Evolutionary conservation across 23 red algal genomes (phyloP).

Genomic region (Gracilaria gracilis): DNA sequence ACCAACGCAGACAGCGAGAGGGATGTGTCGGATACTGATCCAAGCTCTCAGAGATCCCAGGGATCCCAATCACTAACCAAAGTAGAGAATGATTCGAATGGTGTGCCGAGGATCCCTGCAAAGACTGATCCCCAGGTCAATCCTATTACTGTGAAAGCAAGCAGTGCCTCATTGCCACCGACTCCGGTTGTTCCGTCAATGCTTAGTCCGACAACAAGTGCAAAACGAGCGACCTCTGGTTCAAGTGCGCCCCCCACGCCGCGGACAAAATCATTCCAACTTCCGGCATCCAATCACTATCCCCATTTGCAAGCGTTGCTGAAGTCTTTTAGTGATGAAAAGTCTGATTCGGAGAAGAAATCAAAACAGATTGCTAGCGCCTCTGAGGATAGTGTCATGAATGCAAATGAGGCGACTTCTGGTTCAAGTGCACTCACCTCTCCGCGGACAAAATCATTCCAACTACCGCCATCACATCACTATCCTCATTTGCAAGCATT

Average conservation of each 20-base stretch:
- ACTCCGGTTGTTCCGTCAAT: background rate
- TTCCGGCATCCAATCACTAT: background rate
- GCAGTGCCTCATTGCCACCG: background rate
- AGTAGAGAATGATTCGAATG: background rate
- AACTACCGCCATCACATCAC: background rate
- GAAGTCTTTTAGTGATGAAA: background rate
- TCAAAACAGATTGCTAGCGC: background rate
- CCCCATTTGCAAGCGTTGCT: slow-evolving; percentile 8
- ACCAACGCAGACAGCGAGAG: background rate
- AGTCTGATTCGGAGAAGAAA: too few species aligned
- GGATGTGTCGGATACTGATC: background rate
- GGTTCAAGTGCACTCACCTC: background rate
- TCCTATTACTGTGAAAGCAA: background rate
- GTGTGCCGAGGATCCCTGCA: background rate
- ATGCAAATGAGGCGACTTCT: background rate
- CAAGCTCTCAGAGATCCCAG: background rate
- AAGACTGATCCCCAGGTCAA: background rate
- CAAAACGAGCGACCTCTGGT: background rate
- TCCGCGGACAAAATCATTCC: background rate
- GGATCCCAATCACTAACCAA: background rate
- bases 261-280: background rate
- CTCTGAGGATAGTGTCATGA: background rate
- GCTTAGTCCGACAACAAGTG: background rate
- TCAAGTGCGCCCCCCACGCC: background rate
- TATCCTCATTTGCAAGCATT: background rate